Evolutionary conservation across 2,329 filamentous ascomycete genomes (phyloP).

Genomic region (Diplocarpon rosae): DNA sequence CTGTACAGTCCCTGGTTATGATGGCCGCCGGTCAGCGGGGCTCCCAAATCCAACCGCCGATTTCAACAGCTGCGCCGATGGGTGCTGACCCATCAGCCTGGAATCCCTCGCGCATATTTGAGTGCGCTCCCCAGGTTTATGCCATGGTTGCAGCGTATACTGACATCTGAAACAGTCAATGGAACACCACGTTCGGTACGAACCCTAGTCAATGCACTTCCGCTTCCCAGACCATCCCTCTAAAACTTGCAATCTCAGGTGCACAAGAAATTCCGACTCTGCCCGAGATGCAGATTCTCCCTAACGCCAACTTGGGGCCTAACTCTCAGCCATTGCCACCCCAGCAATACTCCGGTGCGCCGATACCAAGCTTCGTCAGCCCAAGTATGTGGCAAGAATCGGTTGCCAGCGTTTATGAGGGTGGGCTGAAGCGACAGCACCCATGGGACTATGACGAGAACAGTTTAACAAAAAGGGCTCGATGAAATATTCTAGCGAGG

Average conservation of each 20-base stretch:
- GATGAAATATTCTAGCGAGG: slow-evolving; percentile 12
- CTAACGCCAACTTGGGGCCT: slow-evolving; percentile 35
- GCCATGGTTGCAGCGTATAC: not conserved
- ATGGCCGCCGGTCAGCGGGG: slow-evolving; percentile 43
- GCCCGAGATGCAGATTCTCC: slow-evolving; percentile 37
- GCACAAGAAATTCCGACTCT: slow-evolving; percentile 38
- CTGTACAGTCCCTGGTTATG: slow-evolving; percentile 61
- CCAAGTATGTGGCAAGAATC: slow-evolving; percentile 66
- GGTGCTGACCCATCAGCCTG: slow-evolving; percentile 57
- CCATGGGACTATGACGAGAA: slow-evolving; percentile 38
- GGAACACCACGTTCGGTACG: slow-evolving; percentile 85
- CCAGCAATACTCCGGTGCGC: slow-evolving; percentile 41
- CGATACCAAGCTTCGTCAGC: slow-evolving; percentile 50
- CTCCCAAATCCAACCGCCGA: slow-evolving; percentile 41
- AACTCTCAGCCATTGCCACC: slow-evolving; percentile 37
- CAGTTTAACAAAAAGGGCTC: slow-evolving; percentile 20
- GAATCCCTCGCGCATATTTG: slow-evolving; percentile 83
- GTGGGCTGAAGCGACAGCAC: slow-evolving; percentile 44
- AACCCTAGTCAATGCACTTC: slow-evolving; percentile 26
- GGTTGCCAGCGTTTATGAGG: slow-evolving; percentile 57
- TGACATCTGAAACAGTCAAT: slow-evolving; percentile 53
- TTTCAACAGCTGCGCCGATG: slow-evolving; percentile 45
- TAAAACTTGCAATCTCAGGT: slow-evolving; percentile 28
- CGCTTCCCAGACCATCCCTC: slow-evolving; percentile 27
- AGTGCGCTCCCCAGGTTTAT: slow-evolving; percentile 46